Conservation (phyloP, 768 basidiomycete genomes). For the Xerocomus spinulosus region DNA sequence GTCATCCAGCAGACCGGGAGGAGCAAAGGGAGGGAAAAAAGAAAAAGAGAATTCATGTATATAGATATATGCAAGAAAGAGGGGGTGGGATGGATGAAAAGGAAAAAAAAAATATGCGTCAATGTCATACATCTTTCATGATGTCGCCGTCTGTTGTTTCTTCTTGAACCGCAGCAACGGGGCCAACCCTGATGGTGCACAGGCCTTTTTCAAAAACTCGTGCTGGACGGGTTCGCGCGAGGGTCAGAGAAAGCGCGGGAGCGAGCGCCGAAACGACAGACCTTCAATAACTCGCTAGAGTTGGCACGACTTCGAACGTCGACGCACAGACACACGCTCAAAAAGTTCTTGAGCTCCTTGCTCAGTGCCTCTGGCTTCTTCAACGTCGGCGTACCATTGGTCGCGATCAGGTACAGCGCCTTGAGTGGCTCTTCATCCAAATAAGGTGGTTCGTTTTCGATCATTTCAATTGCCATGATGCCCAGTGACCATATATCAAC, state of each 20-base stretch:
- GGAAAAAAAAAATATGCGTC: not conserved
- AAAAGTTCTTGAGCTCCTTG: constrained; percentile 89
- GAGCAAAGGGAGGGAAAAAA: too few relatives aligned
- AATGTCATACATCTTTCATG: too few relatives aligned
- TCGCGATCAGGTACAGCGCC: constrained; percentile 93
- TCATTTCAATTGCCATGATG: constrained; percentile 99
- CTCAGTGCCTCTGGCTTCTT: constrained; percentile 94
- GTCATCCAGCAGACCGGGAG: too few relatives aligned
- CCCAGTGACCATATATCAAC: constrained; percentile 97
- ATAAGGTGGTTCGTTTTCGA: constrained; percentile 95
- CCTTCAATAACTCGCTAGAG: constrained; percentile 78
- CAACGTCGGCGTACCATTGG: constrained; percentile 96
- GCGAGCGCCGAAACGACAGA: constrained; percentile 34
- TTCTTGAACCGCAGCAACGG: constrained; percentile 79
- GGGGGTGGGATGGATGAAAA: not conserved
- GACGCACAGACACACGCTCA: constrained; percentile 97
- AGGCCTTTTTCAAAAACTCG: constrained; percentile 90
- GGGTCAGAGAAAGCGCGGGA: not conserved
- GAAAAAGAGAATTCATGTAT: not conserved
- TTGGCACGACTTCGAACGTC: constrained; percentile 93
- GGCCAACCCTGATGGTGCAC: constrained; percentile 75
- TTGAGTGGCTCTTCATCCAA: constrained; percentile 93
- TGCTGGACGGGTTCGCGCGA: constrained; percentile 53
- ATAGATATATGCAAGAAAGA: constrained; percentile 20
- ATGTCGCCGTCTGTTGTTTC: constrained; percentile 47